Conservation (phyloP, 139 green algal species). For the Closterium sp. region DNA sequence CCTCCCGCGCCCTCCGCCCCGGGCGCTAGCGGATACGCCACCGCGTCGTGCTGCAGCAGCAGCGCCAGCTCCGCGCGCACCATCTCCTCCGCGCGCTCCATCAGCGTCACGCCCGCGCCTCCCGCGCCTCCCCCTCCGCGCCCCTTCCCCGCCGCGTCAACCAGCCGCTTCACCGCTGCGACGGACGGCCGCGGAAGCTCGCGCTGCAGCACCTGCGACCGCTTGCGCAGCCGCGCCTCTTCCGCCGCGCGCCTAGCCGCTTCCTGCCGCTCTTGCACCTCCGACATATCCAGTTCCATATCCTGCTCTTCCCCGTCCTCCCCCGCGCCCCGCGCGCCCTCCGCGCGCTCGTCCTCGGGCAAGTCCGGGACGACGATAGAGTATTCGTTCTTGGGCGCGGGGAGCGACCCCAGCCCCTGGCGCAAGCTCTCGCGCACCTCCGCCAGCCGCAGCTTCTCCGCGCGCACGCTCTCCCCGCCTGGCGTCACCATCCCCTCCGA, state of each 20-base stretch:
- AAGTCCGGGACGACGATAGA: constrained; percentile 70
- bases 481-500: constrained; percentile 39
- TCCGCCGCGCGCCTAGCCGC: constrained; percentile 60
- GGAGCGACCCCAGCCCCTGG: constrained; percentile 70
- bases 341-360: constrained; percentile 53
- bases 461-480: constrained; percentile 10
- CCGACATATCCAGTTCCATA: constrained; percentile 81
- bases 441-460: constrained; percentile 41
- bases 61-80: constrained; percentile 66
- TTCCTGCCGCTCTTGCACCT: constrained; percentile 59
- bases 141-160: not conserved
- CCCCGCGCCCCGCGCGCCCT: constrained; percentile 61
- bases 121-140: not conserved
- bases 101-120: not conserved
- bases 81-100: constrained; percentile 70
- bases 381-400: constrained; percentile 89
- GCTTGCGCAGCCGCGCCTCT: constrained; percentile 51
- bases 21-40: constrained; percentile 61
- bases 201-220: constrained; percentile 28
- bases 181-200: not conserved
- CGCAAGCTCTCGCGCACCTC: constrained; percentile 64
- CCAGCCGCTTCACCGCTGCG: not conserved
- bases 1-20: constrained; percentile 28
- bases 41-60: constrained; percentile 71
- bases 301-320: constrained; percentile 17